These are phyloP conservation scores for Phanerodontia chrysosporium DNA, from an alignment of 768 basidiomycete genomes.

Conservation along the genomic window DNA sequence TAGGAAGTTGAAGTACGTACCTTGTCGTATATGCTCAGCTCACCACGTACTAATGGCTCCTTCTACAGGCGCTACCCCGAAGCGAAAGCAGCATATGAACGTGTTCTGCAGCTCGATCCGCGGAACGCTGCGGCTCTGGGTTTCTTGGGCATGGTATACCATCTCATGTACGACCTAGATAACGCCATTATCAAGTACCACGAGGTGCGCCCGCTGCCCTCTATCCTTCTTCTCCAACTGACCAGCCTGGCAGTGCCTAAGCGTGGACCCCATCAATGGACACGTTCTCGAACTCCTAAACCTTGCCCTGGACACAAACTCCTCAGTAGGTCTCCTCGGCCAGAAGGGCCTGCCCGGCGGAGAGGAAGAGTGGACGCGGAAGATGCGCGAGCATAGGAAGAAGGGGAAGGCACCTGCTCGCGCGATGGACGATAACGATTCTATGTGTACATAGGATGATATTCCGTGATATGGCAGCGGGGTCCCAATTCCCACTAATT, in stretches of 20 bases:
- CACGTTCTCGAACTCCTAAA: slow-evolving; percentile 80
- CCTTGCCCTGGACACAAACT: slow-evolving; percentile 59
- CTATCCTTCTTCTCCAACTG: not conserved
- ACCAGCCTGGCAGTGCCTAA: slow-evolving; percentile 51
- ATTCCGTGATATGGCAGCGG: no score
- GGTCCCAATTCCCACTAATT: no score
- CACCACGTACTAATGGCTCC: not conserved
- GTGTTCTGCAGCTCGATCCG: slow-evolving; percentile 85
- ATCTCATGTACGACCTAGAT: slow-evolving; percentile 68
- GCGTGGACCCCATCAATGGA: slow-evolving; percentile 78
- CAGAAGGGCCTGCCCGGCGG: slow-evolving; percentile 12
- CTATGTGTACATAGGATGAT: not conserved
- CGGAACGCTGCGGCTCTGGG: slow-evolving; percentile 76
- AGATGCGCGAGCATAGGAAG: slow-evolving; percentile 27
- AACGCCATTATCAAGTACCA: slow-evolving; percentile 89
- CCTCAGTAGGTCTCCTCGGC: slow-evolving; percentile 15
- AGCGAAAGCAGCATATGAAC: slow-evolving; percentile 69
- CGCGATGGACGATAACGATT: not conserved
- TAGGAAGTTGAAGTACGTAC: slow-evolving; percentile 72
- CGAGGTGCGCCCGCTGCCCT: slow-evolving; percentile 52
- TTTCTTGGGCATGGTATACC: slow-evolving; percentile 86
- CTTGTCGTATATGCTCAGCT: not conserved
- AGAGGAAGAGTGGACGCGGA: slow-evolving; percentile 23
- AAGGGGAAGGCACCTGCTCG: not conserved
- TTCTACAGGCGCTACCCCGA: slow-evolving; percentile 41